phyloP scores from a whole-genome alignment of 768 basidiomycete species.

The Suillus sp. region DNA sequence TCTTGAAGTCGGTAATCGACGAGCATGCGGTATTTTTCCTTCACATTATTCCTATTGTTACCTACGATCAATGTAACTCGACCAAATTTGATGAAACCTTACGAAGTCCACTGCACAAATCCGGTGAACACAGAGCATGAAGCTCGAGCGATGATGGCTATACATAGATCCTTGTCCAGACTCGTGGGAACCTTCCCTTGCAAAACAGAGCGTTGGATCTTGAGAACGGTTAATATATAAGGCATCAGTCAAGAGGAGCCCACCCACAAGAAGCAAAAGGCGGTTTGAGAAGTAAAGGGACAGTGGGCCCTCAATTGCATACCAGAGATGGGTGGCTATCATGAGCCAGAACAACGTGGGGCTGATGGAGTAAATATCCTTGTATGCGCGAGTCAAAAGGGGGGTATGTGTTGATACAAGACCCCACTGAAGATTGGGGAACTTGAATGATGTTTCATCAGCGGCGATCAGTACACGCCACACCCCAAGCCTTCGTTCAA shows the following conservation, averaged over 20 bases:
- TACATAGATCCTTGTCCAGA: slow-evolving; percentile 14
- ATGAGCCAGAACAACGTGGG: slow-evolving; percentile 20
- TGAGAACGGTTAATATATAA: neutral
- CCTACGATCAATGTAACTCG: neutral
- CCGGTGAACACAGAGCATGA: slow-evolving; percentile 21
- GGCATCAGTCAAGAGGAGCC: neutral
- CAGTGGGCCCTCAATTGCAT: slow-evolving; percentile 21
- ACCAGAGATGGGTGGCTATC: slow-evolving; percentile 21
- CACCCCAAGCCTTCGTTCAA: slow-evolving; percentile 24
- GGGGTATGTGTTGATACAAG: slow-evolving; percentile 3
- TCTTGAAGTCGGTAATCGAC: slow-evolving; percentile 25
- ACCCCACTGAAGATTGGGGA: slow-evolving; percentile 16
- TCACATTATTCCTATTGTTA: slow-evolving; percentile 12
- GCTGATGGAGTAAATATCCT: slow-evolving; percentile 27
- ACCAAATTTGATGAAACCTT: slow-evolving; percentile 9
- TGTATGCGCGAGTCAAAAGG: slow-evolving; percentile 20
- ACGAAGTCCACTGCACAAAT: slow-evolving; percentile 23
- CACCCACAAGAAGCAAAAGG: slow-evolving; percentile 25
- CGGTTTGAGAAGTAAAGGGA: slow-evolving; percentile 27
- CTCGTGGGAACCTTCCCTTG: neutral
- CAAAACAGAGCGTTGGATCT: slow-evolving; percentile 27
- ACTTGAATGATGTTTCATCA: slow-evolving; percentile 9
- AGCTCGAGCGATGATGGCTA: slow-evolving; percentile 17
- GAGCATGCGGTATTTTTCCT: slow-evolving; percentile 18
- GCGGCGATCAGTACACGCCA: slow-evolving; percentile 28